Percentiles rank a stretch among this genome's conserved stretches.
These are phyloP conservation scores for Calophaca sinica DNA, from an alignment of 306 rosid genomes.

Conservation along the genomic window DNA sequence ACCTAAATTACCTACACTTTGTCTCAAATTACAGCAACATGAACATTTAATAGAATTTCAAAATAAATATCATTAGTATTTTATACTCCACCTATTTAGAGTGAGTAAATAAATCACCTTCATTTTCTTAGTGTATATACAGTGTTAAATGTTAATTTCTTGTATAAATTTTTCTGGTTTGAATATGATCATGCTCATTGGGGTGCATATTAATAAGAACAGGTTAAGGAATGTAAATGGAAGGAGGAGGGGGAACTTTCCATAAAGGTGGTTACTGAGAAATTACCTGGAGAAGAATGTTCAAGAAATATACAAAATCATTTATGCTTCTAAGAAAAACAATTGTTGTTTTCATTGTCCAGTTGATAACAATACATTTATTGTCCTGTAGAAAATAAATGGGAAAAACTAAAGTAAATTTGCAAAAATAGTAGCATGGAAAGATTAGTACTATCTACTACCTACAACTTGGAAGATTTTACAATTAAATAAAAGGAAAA, in stretches of 20 bases:
- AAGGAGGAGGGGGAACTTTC: not conserved
- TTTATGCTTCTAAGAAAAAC: constrained; percentile 77
- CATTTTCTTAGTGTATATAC: too few species aligned
- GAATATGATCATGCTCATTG: too few species aligned
- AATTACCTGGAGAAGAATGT: constrained; percentile 86
- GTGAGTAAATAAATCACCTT: too few species aligned
- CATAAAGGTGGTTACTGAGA: constrained; percentile 10
- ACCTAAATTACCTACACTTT: not conserved
- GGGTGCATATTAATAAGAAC: too few species aligned
- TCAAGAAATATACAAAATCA: constrained; percentile 69
- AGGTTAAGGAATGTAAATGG: too few species aligned
- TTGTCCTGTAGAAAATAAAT: constrained; percentile 48
- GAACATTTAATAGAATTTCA: not conserved
- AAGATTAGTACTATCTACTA: constrained; percentile 26
- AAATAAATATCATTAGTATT: too few species aligned
- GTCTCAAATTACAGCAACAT: not conserved
- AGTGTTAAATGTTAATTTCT: too few species aligned
- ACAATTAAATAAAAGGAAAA: constrained; percentile 34
- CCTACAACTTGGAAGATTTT: constrained; percentile 10
- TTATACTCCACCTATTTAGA: not conserved
- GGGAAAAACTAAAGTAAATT: constrained; percentile 25
- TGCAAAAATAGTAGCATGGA: constrained; percentile 2
- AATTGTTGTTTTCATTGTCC: constrained; percentile 53
- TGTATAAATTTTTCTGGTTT: too few species aligned
- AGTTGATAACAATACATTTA: constrained; percentile 62